Evolutionary conservation across 257 asterid genomes (phyloP).

Genomic region (Salvia hispanica): DNA sequence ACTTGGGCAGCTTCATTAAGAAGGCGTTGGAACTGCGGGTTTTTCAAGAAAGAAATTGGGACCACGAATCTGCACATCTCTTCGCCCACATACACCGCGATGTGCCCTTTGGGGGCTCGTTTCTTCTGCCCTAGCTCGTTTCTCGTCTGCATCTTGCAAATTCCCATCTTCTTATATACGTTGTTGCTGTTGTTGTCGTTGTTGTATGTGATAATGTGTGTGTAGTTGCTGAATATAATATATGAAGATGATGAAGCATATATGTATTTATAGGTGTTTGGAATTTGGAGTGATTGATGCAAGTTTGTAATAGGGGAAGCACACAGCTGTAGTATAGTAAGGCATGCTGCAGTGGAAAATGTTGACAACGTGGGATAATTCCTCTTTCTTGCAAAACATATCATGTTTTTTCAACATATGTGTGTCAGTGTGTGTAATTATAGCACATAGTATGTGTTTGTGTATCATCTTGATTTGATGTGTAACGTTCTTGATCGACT

Average conservation of each 20-base stretch:
- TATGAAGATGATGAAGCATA: background rate
- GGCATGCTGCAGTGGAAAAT: slow-evolving; percentile 29
- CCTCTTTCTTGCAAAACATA: no score
- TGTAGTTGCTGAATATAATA: background rate
- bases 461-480: no score
- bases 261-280: slow-evolving; percentile 17
- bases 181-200: background rate
- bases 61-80: slow-evolving; percentile 50
- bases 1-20: slow-evolving; percentile 61
- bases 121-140: slow-evolving; percentile 11
- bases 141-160: slow-evolving; percentile 4
- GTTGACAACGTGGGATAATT: slow-evolving; percentile 40
- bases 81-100: slow-evolving; percentile 66
- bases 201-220: background rate
- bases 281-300: background rate
- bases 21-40: slow-evolving; percentile 46
- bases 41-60: slow-evolving; percentile 57
- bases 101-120: slow-evolving; percentile 60
- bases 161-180: slow-evolving; percentile 23
- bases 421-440: no score
- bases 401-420: no score
- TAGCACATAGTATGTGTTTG: no score
- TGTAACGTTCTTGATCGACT: no score
- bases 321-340: slow-evolving; percentile 23
- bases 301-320: slow-evolving; percentile 1